Conservation (phyloP, 768 basidiomycete genomes). For the Trametes cingulata region DNA sequence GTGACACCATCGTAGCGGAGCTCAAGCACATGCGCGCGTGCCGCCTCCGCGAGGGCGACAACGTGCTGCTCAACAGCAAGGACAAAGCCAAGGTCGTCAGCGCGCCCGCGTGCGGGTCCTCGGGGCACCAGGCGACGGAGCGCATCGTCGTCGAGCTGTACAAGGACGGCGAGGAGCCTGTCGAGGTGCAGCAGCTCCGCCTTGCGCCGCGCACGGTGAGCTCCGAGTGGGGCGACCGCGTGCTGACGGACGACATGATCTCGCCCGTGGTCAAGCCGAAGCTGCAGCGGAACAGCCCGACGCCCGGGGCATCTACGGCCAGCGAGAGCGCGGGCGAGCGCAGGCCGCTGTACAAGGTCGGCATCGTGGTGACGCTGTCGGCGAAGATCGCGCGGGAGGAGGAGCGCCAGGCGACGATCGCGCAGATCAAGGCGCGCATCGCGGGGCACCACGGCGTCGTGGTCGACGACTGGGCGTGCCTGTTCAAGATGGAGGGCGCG, state of each 20-base stretch:
- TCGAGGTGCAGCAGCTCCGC: slow-evolving; percentile 43
- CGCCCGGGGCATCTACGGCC: slow-evolving; percentile 41
- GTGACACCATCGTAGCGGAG: slow-evolving; percentile 40
- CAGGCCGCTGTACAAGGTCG: slow-evolving; percentile 44
- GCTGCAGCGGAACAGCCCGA: slow-evolving; percentile 38
- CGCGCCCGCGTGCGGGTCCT: neutral
- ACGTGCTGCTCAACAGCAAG: slow-evolving; percentile 44
- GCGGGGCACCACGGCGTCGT: slow-evolving; percentile 54
- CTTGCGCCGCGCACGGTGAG: slow-evolving; percentile 53
- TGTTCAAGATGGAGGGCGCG: slow-evolving; percentile 59
- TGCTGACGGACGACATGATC: slow-evolving; percentile 43
- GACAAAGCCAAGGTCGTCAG: slow-evolving; percentile 22
- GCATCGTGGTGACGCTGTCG: slow-evolving; percentile 59
- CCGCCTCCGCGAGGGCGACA: slow-evolving; percentile 55
- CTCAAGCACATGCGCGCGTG: slow-evolving; percentile 46
- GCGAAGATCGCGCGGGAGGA: slow-evolving; percentile 38
- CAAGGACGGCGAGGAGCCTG: slow-evolving; percentile 33
- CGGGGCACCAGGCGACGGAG: slow-evolving; percentile 18
- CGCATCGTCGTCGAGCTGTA: slow-evolving; percentile 43
- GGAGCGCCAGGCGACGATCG: slow-evolving; percentile 45
- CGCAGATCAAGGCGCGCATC: slow-evolving; percentile 48
- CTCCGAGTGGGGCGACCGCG: slow-evolving; percentile 56
- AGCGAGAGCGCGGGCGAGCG: slow-evolving; percentile 38
- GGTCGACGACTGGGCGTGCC: slow-evolving; percentile 60
- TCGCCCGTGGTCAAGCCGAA: slow-evolving; percentile 43